Conservation (phyloP, 2,329 filamentous ascomycete species). For the Fusarium circinatum region DNA sequence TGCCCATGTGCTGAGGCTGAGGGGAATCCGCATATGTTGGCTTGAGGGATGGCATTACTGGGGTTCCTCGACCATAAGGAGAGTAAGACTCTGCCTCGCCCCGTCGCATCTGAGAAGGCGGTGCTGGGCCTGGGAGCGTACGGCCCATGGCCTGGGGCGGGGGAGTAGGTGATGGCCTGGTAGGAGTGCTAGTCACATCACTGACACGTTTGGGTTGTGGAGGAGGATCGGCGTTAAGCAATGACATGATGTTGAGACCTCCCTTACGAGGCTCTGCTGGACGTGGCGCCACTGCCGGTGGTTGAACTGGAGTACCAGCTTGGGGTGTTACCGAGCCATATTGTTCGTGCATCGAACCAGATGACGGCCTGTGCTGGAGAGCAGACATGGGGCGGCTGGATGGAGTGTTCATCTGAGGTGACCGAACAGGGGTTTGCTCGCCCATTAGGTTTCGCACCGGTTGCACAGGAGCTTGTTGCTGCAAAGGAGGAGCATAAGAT, state of each 20-base stretch:
- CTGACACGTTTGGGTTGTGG: constrained; percentile 62
- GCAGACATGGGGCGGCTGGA: constrained; percentile 52
- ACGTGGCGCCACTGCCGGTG: constrained; percentile 52
- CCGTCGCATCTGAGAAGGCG: constrained; percentile 58
- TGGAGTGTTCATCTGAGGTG: constrained; percentile 53
- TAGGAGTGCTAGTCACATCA: constrained; percentile 55
- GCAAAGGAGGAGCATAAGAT: constrained; percentile 44
- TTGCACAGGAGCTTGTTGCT: constrained; percentile 52
- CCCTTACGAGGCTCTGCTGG: constrained; percentile 66
- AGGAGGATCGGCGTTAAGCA: constrained; percentile 69
- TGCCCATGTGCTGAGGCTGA: constrained; percentile 58
- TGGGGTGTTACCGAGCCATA: constrained; percentile 45
- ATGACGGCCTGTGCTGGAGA: constrained; percentile 50
- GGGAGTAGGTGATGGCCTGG: constrained; percentile 60
- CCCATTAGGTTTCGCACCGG: constrained; percentile 54
- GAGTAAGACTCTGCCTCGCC: constrained; percentile 60
- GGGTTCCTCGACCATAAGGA: constrained; percentile 54
- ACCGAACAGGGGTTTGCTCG: constrained; percentile 51
- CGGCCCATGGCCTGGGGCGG: constrained; percentile 60
- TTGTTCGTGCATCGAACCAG: constrained; percentile 46
- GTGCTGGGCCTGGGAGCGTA: constrained; percentile 52
- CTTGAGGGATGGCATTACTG: constrained; percentile 66
- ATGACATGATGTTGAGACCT: constrained; percentile 70
- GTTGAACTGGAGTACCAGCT: constrained; percentile 45
- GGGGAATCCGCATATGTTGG: constrained; percentile 63